Base-by-base conservation (phyloP, 2,329 filamentous ascomycete genomes). In the Hypoxylon sp. region DNA sequence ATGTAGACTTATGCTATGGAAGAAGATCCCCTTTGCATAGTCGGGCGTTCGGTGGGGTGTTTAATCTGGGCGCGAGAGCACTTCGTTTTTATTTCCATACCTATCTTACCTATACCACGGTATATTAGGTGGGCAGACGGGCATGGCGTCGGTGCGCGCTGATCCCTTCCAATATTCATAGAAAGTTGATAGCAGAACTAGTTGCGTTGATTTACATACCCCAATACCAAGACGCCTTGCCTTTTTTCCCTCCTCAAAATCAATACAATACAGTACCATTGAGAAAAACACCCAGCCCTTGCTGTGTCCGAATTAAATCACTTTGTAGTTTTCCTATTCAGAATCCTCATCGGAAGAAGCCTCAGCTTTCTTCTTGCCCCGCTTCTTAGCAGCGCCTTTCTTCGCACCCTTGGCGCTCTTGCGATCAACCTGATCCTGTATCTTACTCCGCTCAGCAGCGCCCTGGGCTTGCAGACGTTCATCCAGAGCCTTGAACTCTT, bases 391-490 rank as follows among this genome's bases (percentile, higher is more conserved):
- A 11, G 70, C 69, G 13, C 63, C 70, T 77, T 81, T 84, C 70
- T 78, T 87, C 26, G 83, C 83, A 63, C 86, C 87, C 75, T 91
- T 90, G 70, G 85, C 88, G 26, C 84, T 79, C 81, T 93, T 95
- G 76, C 90, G 90, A 71, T 96, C 91, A 10, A 93, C 92, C 81
- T 96, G 92, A 37, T 90, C 91, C 79, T 92, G 89, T 57, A 95
- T 86, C 78, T 92, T 93, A 69, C 87, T 86, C 59, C 96, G 85
- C 81, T 97, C 94, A 9, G 82, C 83, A 17, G 84, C 85, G 0
- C 96, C 96, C 75, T 88, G 84, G 39, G 86, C 88, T 64, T 91
- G 86, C 72, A 98, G 79, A 54, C 88, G 84, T 63, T 80, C 79
- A 71, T 94, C 93, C 58, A 93, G 80, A 11, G 83, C 79, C 72